Percentiles rank a stretch among this genome's conserved stretches.
Evolutionary conservation across 2,329 filamentous ascomycete genomes (phyloP).

Genomic region (Xylariales sp.): DNA sequence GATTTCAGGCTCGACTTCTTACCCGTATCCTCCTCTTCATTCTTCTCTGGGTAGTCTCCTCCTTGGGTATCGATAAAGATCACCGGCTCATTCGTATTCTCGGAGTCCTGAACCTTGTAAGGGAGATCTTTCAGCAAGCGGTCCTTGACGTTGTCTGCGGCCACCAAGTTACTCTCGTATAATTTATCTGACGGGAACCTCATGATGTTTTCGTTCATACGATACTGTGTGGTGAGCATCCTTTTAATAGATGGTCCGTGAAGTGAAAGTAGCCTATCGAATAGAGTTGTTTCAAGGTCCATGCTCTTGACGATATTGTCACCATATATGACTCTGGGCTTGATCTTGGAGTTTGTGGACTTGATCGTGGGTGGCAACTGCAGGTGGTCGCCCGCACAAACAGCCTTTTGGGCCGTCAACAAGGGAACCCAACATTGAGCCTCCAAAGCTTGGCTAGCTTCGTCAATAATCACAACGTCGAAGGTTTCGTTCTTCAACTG

Average conservation of each 20-base stretch:
- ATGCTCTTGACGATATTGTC: slow-evolving; percentile 42
- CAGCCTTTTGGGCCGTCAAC: slow-evolving; percentile 72
- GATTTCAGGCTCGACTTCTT: slow-evolving; percentile 44
- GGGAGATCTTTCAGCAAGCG: slow-evolving; percentile 73
- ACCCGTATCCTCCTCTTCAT: slow-evolving; percentile 62
- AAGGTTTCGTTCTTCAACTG: slow-evolving; percentile 78
- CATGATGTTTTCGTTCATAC: slow-evolving; percentile 97
- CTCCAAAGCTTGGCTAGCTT: slow-evolving; percentile 92
- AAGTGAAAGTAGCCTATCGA: slow-evolving; percentile 78
- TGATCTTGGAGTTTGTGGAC: slow-evolving; percentile 55
- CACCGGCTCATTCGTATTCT: slow-evolving; percentile 82
- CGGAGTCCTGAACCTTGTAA: slow-evolving; percentile 72
- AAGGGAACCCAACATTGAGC: slow-evolving; percentile 96
- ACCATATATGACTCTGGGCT: slow-evolving; percentile 30
- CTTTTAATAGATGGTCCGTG: slow-evolving; percentile 82
- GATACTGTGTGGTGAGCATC: slow-evolving; percentile 95
- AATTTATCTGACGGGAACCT: slow-evolving; percentile 84
- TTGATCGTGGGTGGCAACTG: slow-evolving; percentile 95
- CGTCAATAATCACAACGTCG: slow-evolving; percentile 92
- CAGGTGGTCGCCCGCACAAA: slow-evolving; percentile 90
- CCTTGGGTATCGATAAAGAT: slow-evolving; percentile 97
- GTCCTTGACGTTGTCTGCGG: slow-evolving; percentile 71
- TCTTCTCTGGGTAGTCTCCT: slow-evolving; percentile 81
- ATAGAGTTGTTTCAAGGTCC: slow-evolving; percentile 82
- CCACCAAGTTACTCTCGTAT: slow-evolving; percentile 77